Percentiles rank a stretch among this genome's conserved stretches.
phyloP scores from a whole-genome alignment of 176 grass and related monocot genomes.

The Aegilops sharonensis region DNA sequence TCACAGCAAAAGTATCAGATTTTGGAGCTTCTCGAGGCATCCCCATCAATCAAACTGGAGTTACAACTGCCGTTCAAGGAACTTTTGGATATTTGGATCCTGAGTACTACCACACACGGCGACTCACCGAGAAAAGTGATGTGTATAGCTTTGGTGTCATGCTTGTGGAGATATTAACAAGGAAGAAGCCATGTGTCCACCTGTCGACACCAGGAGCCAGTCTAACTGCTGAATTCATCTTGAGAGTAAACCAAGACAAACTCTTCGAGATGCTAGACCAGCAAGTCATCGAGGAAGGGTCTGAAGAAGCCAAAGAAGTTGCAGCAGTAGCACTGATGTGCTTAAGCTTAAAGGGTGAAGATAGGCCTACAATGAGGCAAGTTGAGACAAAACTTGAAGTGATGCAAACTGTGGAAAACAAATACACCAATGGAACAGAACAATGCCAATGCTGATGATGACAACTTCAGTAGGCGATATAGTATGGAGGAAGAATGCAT shows the following conservation, averaged over 20 bases:
- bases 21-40: conserved; percentile 55
- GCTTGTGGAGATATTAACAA: conserved; percentile 46
- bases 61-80: conserved; percentile 48
- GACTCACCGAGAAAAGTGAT: conserved; percentile 49
- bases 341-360: conserved; percentile 17
- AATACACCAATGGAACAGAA: not conserved
- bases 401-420: not conserved
- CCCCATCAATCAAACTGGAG: conserved; percentile 31
- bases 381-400: conserved; percentile 31
- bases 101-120: conserved; percentile 39
- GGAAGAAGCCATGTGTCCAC: conserved; percentile 17
- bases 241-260: conserved; percentile 4
- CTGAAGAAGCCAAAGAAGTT: conserved; percentile 8
- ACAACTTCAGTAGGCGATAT: conserved; percentile 14
- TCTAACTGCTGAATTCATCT: conserved; percentile 23
- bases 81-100: conserved; percentile 56
- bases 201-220: not conserved
- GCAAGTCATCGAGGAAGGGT: conserved; percentile 11
- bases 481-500: conserved; percentile 35
- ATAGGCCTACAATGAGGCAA: conserved; percentile 3
- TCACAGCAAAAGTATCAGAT: conserved; percentile 47
- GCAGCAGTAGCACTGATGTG: conserved; percentile 30
- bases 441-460: not conserved
- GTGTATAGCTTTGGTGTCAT: conserved; percentile 51
- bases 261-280: conserved; percentile 19